Percentiles rank a stretch among this genome's conserved stretches.
Conservation (phyloP, 208 protist species). For the Acanthamoeba healyi region DNA sequence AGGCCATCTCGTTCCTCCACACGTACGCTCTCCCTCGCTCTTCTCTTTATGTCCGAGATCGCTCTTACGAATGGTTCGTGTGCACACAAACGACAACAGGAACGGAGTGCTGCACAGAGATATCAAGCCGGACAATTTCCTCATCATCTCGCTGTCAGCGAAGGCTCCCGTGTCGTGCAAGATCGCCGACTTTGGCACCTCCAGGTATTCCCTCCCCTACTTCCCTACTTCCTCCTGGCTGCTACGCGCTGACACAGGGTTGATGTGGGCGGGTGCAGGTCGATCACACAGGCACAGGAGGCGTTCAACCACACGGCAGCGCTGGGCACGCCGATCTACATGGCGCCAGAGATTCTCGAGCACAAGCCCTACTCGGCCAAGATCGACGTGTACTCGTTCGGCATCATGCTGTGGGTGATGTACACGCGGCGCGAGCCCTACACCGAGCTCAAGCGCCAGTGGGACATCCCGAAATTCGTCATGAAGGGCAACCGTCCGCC, state of each 20-base stretch:
- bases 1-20: conserved; percentile 63
- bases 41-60: not conserved
- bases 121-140: conserved; percentile 69
- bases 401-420: conserved; percentile 65
- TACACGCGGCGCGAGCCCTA: conserved; percentile 63
- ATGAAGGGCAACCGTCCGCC: conserved; percentile 46
- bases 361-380: conserved; percentile 72
- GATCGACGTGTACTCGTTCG: conserved; percentile 61
- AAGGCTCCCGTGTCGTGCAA: conserved; percentile 69
- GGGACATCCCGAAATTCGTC: conserved; percentile 57
- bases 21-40: not conserved
- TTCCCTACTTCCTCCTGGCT: not conserved
- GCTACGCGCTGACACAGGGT: not conserved
- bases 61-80: not conserved
- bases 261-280: not conserved
- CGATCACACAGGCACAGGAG: conserved; percentile 57
- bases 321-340: conserved; percentile 71
- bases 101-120: conserved; percentile 68
- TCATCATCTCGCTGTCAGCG: conserved; percentile 56
- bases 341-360: conserved; percentile 73
- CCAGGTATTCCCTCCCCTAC: not conserved
- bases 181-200: conserved; percentile 73
- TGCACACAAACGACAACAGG: conserved; percentile 11
- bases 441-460: conserved; percentile 71
- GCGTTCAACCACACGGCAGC: conserved; percentile 74